Evolutionary conservation across 805 yeast species (phyloP).

Genomic region (Zygoascus ofunaensis): DNA sequence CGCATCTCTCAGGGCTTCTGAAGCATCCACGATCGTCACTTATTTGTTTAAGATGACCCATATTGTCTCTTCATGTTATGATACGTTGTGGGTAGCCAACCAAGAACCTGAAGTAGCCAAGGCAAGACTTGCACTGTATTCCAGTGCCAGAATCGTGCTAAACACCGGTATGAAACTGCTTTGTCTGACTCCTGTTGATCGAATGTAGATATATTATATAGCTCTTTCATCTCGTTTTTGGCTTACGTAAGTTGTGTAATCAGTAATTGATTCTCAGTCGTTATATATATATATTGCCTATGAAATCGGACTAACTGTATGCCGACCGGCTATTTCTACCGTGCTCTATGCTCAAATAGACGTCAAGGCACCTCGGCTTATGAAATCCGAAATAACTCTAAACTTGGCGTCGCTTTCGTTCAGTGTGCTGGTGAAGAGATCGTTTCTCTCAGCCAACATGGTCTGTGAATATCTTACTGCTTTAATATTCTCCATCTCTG

Average conservation of each 20-base stretch:
- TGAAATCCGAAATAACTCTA: constrained; percentile 66
- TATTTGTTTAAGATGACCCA: constrained; percentile 88
- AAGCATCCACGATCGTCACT: constrained; percentile 91
- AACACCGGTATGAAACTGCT: constrained; percentile 81
- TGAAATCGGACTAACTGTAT: too few relatives aligned
- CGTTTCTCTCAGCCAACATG: constrained; percentile 52
- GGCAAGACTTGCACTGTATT: constrained; percentile 87
- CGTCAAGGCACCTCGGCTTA: constrained; percentile 67
- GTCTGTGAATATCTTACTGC: constrained; percentile 52
- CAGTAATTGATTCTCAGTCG: background rate
- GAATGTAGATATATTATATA: constrained; percentile 57
- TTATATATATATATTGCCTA: background rate
- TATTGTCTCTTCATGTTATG: constrained; percentile 92
- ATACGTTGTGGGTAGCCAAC: constrained; percentile 93
- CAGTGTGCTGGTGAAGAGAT: constrained; percentile 52
- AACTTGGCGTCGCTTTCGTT: constrained; percentile 49
- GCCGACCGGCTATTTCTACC: too few relatives aligned
- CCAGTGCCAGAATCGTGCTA: constrained; percentile 82
- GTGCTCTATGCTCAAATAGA: constrained; percentile 1
- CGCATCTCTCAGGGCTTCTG: constrained; percentile 73
- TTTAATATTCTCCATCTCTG: constrained; percentile 58
- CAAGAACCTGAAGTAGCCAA: constrained; percentile 77
- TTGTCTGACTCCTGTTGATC: constrained; percentile 96
- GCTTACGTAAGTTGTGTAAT: background rate
- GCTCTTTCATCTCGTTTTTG: background rate